Evolutionary conservation across 164 flowering plant genomes (phyloP).

Genomic region (Nymphaea thermarum): DNA sequence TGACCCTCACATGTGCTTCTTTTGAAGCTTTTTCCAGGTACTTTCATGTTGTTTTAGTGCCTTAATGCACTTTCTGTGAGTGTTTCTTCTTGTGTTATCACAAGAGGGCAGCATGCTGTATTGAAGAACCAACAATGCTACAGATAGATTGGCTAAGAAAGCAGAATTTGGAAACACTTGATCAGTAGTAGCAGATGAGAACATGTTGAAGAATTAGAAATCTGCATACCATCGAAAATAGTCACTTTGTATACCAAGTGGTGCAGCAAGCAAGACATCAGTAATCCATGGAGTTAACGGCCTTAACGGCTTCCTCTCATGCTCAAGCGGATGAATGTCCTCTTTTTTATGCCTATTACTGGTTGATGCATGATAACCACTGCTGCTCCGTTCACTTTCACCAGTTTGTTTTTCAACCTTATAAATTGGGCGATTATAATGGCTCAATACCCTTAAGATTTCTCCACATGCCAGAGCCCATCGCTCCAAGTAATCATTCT

Average conservation of each 20-base stretch:
- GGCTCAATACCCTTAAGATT: constrained; percentile 75
- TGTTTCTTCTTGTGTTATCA: no score
- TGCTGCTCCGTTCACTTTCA: constrained; percentile 51
- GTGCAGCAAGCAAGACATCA: constrained; percentile 93
- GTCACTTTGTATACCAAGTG: constrained; percentile 85
- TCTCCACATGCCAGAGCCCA: constrained; percentile 99
- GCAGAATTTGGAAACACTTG: no score
- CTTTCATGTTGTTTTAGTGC: no score
- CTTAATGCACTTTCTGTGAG: no score
- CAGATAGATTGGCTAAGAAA: no score
- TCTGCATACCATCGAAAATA: constrained; percentile 79
- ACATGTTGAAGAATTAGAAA: no score
- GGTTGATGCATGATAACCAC: constrained; percentile 49
- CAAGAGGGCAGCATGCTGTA: no score
- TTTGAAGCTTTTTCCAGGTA: no score
- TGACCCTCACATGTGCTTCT: no score
- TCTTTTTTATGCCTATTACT: constrained; percentile 28
- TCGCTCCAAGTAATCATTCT: constrained; percentile 88
- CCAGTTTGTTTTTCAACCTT: constrained; percentile 42
- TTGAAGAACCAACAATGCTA: no score
- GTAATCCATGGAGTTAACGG: constrained; percentile 96
- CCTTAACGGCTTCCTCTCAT: constrained; percentile 72
- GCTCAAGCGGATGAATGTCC: constrained; percentile 25
- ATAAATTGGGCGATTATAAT: constrained; percentile 87
- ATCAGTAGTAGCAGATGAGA: no score